Conservation (phyloP, 805 yeast genomes). For the Candida pini region DNA sequence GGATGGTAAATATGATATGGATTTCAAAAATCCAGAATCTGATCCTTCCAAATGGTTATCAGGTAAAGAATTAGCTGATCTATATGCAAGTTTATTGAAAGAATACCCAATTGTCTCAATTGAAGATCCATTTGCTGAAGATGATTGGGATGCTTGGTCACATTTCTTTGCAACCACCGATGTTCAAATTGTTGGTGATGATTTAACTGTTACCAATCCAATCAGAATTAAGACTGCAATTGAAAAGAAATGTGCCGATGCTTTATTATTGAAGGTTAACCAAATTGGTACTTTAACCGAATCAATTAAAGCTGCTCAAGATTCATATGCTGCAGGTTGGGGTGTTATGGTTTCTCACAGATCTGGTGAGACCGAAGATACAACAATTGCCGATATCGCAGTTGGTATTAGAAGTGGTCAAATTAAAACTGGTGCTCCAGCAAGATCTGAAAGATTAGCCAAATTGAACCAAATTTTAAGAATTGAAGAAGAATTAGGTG, state of each 20-base stretch:
- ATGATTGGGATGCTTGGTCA: conserved; percentile 98
- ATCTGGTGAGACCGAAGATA: conserved; percentile 99
- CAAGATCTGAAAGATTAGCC: conserved; percentile 99
- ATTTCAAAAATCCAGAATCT: conserved; percentile 95
- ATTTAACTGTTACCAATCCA: conserved; percentile 98
- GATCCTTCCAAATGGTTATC: conserved; percentile 88
- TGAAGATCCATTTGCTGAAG: conserved; percentile 99
- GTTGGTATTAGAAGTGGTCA: conserved; percentile 99
- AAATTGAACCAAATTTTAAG: conserved; percentile 97
- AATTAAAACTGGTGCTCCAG: conserved; percentile 99
- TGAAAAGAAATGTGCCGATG: conserved; percentile 93
- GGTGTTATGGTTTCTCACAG: conserved; percentile 99
- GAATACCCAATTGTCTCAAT: conserved; percentile 97
- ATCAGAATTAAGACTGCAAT: conserved; percentile 90
- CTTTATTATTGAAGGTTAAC: conserved; percentile 94
- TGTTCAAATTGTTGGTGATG: conserved; percentile 95
- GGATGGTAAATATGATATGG: conserved; percentile 95
- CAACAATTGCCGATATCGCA: conserved; percentile 94
- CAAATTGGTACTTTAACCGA: conserved; percentile 97
- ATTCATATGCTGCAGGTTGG: conserved; percentile 95
- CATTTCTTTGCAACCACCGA: conserved; percentile 73
- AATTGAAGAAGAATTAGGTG: conserved; percentile 98
- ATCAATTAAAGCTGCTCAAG: conserved; percentile 95
- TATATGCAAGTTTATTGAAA: conserved; percentile 73
- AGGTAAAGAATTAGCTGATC: conserved; percentile 79